Conservation (phyloP, 2,329 filamentous ascomycete species). For the Colletotrichum destructivum region DNA sequence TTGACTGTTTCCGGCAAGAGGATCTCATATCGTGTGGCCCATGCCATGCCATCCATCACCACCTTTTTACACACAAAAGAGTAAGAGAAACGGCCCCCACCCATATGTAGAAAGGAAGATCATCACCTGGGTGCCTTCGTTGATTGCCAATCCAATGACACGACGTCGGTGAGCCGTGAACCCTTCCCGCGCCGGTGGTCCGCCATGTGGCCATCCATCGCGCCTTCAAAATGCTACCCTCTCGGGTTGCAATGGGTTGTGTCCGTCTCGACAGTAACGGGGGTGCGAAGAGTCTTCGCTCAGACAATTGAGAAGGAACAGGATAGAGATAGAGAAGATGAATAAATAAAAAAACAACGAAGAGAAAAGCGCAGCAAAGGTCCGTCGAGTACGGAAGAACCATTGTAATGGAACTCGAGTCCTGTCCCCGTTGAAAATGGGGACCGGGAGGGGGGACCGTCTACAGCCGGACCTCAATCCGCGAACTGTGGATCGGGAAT, state of each 20-base stretch:
- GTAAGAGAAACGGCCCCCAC: too few species aligned
- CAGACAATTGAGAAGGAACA: too few species aligned
- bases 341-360: neutral
- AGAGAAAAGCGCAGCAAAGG: neutral
- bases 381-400: neutral
- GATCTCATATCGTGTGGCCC: too few species aligned
- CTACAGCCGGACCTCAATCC: constrained; percentile 11
- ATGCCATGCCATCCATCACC: too few species aligned
- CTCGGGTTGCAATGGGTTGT: neutral
- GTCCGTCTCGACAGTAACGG: neutral
- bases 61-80: too few species aligned
- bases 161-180: neutral
- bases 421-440: too few species aligned
- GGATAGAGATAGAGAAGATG: neutral
- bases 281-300: neutral
- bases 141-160: neutral
- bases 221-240: neutral
- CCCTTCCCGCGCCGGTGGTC: neutral
- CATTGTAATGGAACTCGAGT: too few species aligned
- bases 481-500: neutral
- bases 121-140: neutral
- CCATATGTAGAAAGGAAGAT: too few species aligned
- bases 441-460: neutral
- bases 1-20: neutral
- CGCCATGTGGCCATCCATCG: neutral